These are phyloP conservation scores for Mortierella sp. DNA, from an alignment of 371 early-diverging fungal genomes.

Conservation along the genomic window DNA sequence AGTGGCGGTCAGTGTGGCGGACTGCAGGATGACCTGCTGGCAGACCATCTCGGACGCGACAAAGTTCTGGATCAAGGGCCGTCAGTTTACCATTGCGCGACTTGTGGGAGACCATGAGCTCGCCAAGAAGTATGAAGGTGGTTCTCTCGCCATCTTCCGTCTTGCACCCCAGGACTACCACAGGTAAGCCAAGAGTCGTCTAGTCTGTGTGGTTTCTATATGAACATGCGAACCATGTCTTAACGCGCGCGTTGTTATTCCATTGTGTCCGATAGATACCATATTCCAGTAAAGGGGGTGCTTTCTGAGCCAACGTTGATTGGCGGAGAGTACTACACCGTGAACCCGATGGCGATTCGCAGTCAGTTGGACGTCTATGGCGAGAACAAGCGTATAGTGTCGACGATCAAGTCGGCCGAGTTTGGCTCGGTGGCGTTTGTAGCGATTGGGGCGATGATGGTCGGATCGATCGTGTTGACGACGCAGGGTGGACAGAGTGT, in stretches of 20 bases:
- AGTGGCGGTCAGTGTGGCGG: slow-evolving; percentile 83
- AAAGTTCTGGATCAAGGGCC: slow-evolving; percentile 88
- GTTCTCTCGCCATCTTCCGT: slow-evolving; percentile 80
- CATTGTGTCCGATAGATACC: slow-evolving; percentile 62
- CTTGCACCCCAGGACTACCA: slow-evolving; percentile 93
- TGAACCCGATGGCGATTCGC: slow-evolving; percentile 90
- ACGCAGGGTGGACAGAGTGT: slow-evolving; percentile 64
- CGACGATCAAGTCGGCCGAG: slow-evolving; percentile 70
- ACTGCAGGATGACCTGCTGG: slow-evolving; percentile 82
- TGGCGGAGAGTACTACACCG: slow-evolving; percentile 83
- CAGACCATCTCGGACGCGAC: slow-evolving; percentile 76
- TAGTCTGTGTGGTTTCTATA: background rate
- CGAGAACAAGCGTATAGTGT: slow-evolving; percentile 82
- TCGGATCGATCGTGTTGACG: slow-evolving; percentile 80
- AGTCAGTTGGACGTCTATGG: slow-evolving; percentile 83
- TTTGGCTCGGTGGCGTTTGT: slow-evolving; percentile 84
- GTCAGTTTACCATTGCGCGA: slow-evolving; percentile 70
- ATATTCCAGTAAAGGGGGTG: slow-evolving; percentile 82
- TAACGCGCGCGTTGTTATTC: background rate
- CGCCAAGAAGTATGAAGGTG: slow-evolving; percentile 70
- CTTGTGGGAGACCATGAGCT: slow-evolving; percentile 66
- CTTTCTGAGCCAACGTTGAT: slow-evolving; percentile 68
- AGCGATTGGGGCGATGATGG: slow-evolving; percentile 89
- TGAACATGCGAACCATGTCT: too few relatives aligned
- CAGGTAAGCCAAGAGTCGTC: slow-evolving; percentile 49